Conservation (phyloP, 2,329 filamentous ascomycete species). For the Phyllosticta citriasiana region DNA sequence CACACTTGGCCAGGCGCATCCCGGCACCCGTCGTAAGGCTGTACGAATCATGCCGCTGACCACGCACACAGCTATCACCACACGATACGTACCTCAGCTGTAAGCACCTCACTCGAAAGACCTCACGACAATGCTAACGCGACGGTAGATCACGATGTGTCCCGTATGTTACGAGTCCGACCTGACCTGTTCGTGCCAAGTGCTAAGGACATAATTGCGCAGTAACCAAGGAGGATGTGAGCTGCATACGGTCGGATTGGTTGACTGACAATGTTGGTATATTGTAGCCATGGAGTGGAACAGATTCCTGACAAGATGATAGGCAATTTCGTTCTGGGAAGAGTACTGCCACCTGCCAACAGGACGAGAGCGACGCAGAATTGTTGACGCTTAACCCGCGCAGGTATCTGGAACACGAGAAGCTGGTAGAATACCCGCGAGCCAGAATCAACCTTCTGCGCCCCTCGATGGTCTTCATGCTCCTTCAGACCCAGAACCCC, state of each 20-base stretch:
- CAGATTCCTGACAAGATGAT: constrained; percentile 3
- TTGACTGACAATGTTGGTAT: constrained; percentile 78
- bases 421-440: constrained; percentile 67
- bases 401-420: constrained; percentile 80
- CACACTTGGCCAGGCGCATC: background rate
- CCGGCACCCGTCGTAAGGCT: background rate
- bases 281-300: background rate
- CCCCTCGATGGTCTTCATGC: constrained; percentile 84
- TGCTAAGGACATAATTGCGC: constrained; percentile 23
- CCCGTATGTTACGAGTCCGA: constrained; percentile 37
- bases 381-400: constrained; percentile 3
- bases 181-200: background rate
- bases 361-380: background rate
- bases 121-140: constrained; percentile 15
- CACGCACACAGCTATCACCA: constrained; percentile 39
- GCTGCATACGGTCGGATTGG: constrained; percentile 86
- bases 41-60: background rate
- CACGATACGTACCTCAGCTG: constrained; percentile 63
- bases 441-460: constrained; percentile 84
- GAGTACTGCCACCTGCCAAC: constrained; percentile 49
- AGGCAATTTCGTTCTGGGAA: constrained; percentile 98
- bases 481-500: constrained; percentile 61
- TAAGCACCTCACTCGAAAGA: constrained; percentile 35
- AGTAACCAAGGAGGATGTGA: constrained; percentile 86
- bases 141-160: constrained; percentile 51